A percentile compares a stretch with the other conserved stretches of the same genome.
Conservation (phyloP, 768 basidiomycete species). For the Mycena galopus region DNA sequence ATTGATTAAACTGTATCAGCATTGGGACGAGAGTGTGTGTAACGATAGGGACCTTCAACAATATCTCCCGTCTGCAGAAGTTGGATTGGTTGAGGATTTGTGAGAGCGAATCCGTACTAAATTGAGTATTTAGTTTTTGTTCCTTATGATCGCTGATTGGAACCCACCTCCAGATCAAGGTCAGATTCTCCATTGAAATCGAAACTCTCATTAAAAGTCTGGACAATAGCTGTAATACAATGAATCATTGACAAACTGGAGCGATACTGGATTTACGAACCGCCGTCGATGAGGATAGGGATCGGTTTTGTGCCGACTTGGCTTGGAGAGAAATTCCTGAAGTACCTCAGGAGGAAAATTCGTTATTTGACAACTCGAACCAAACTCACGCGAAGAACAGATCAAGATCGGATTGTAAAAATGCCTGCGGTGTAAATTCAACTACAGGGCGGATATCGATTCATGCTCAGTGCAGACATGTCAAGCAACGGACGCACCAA, state of each 20-base stretch:
- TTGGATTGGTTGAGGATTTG: slow-evolving; percentile 49
- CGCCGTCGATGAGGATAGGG: slow-evolving; percentile 52
- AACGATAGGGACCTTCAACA: slow-evolving; percentile 47
- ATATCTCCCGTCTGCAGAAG: slow-evolving; percentile 57
- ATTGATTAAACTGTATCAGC: not conserved
- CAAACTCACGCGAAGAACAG: slow-evolving; percentile 17
- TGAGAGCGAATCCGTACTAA: slow-evolving; percentile 61
- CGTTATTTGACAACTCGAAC: not conserved
- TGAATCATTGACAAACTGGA: not conserved
- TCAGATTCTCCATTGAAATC: slow-evolving; percentile 57
- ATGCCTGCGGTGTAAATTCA: slow-evolving; percentile 57
- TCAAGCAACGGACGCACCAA: slow-evolving; percentile 41
- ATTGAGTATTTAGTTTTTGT: not conserved
- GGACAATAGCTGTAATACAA: slow-evolving; percentile 40
- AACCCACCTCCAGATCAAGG: slow-evolving; percentile 53
- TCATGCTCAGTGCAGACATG: no score
- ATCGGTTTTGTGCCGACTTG: slow-evolving; percentile 49
- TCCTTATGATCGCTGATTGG: no score
- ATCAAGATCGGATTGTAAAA: slow-evolving; percentile 51
- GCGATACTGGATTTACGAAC: slow-evolving; percentile 29
- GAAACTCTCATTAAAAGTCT: slow-evolving; percentile 46
- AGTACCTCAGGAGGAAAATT: no score
- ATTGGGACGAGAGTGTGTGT: not conserved
- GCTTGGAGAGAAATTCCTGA: slow-evolving; percentile 50
- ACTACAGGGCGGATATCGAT: slow-evolving; percentile 41